Evolutionary conservation across 1,139 yeast genomes (phyloP), one percentile per base, ranked within the genome.

Genomic region (Saccharomyces hybrid): DNA sequence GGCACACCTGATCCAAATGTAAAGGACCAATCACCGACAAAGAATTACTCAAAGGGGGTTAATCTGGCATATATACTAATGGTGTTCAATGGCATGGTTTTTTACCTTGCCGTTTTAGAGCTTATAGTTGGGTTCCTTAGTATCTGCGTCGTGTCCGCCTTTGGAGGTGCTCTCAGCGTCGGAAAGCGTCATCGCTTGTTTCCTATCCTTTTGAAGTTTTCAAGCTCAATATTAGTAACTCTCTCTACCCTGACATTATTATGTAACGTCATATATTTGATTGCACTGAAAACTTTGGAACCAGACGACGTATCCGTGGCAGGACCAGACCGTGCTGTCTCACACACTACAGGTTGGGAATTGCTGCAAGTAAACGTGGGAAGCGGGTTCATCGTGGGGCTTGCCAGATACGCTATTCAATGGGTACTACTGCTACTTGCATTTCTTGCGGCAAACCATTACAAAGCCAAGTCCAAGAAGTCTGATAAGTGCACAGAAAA

Each of bases 371-470:
- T 61, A 1, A 51, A 51, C 11, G 42, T 60, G 13, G 67, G 66
- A 4, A 53, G 59, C 29, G 66, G 66, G 11, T 64, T 60, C 46
- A 51, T 62, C 4, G 47, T 62, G n/a, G 51, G 59, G 26, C 57
- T 59, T 48, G 53, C 59, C 27, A 55, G 65, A 34, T 60, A 55
- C 32, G 52, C 51, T 5, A 23, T 59, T 4, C 66, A 64, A 34
- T 50, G 57, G 34, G 29, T 58, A 2, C 47, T 56, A 6, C 46
- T 58, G 25, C 55, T 59, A 5, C 14, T 59, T 26, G 56, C 58
- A 2, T 56, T 57, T 28, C 41, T 61, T 32, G 48, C 56, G 8
- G 51, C 57, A 14, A 57, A 54, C 16, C 57, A 57, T 47, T 59
- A 61, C 51, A 55, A 53, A 8, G 23, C 42, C 13, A 38, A 38